These are phyloP conservation scores for Coemansia guatemalensis DNA, from an alignment of 192 early-diverging fungal species.

Conservation along the genomic window DNA sequence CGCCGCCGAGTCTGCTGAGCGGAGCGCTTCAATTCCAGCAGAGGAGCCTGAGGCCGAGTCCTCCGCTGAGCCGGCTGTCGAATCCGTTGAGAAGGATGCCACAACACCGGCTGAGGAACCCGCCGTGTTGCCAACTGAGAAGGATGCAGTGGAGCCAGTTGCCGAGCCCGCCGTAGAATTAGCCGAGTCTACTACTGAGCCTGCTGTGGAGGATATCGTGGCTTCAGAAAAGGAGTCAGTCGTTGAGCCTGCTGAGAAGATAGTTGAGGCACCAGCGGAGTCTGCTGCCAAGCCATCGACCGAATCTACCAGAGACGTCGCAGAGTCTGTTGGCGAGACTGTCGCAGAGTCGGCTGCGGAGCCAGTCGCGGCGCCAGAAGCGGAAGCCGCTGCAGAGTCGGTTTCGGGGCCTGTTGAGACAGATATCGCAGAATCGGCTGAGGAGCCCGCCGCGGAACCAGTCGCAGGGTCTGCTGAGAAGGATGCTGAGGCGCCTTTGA, in stretches of 20 bases:
- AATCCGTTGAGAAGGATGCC: not conserved
- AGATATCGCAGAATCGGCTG: too few species aligned
- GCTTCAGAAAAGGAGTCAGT: not conserved
- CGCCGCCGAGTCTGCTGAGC: not conserved
- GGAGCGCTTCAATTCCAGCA: not conserved
- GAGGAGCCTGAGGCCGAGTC: not conserved
- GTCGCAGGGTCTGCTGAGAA: too few species aligned
- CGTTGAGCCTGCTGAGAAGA: too few species aligned
- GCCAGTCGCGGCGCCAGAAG: not conserved
- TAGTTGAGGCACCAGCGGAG: too few species aligned
- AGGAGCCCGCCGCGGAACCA: constrained; percentile 3
- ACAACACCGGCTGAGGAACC: not conserved
- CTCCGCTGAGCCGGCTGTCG: not conserved
- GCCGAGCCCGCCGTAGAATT: not conserved
- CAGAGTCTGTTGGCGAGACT: too few species aligned
- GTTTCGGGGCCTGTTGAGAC: too few species aligned
- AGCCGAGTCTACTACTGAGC: too few species aligned
- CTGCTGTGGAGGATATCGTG: not conserved
- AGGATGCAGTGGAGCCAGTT: not conserved
- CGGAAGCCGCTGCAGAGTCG: not conserved
- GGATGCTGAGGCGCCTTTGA: too few species aligned
- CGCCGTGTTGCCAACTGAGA: not conserved
- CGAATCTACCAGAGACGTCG: too few species aligned
- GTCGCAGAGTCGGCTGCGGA: not conserved
- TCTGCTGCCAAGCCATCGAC: too few species aligned